Base-by-base conservation (phyloP, 164 flowering plant genomes). In the Annona cherimola region DNA sequence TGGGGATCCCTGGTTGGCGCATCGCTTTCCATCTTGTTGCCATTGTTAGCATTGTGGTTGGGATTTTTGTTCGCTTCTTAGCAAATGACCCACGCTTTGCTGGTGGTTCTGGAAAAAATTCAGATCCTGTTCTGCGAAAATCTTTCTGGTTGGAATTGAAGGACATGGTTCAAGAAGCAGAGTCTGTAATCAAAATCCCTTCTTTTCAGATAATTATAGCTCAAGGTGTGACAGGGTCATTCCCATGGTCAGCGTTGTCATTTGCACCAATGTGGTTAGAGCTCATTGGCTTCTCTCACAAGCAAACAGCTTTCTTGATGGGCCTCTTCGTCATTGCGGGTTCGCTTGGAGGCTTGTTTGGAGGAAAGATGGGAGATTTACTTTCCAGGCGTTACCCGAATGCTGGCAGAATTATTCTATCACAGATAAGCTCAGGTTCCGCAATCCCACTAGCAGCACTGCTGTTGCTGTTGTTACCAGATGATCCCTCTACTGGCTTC, bases 201-300 rank as follows among this genome's bases (percentile, higher is more conserved):
- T 91, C 99, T 8, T 92, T 95, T 76, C 94, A 86, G 80, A 90
- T 95, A 40, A 86, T 95, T 63, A 97, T 91, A 19, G 96, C 96
- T 42, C 99, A 92, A 77, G 97, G 98, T 73, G 91, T 91, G 16
- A 83, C 88, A 0, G 97, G 99, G 66, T 91, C 94, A 5, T 95
- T 95, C 59, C 99, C 99, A 4, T 91, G 94, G 97, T 92, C 97
- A 69, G 97, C 98, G 44, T 76, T 95, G 80, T 86, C 99, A 18
- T 95, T 95, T 81, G 86, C 94, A 5, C 78, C 96, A 4, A 92
- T 95, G 98, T 95, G 99, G 97, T 80, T 92, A 70, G 97, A 94
- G 83, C 91, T 90, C 54, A 87, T 83, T 39, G 97, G 97, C 9
- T 89, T 94, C 78, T 88, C 97, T 61, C 96, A 94, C 69, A 73